Evolutionary conservation across 306 rosid species (phyloP).

Genomic region (Mimosa pudica): DNA sequence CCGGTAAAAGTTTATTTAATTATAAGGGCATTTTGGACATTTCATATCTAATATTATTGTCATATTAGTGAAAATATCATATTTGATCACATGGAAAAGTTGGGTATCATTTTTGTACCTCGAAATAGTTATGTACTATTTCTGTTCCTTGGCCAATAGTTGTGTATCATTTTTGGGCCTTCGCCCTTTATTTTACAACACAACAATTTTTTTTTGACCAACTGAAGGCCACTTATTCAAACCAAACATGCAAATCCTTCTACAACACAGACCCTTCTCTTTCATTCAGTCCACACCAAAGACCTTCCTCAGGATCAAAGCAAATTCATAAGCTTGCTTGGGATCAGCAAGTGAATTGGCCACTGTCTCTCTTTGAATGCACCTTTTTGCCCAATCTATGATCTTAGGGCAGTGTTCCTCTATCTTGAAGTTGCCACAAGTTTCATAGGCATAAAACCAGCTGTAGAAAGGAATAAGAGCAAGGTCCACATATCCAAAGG

Average conservation of each 20-base stretch:
- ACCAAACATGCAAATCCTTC: neutral
- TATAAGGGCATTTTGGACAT: too few relatives aligned
- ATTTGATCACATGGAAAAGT: too few relatives aligned
- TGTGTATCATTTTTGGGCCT: too few relatives aligned
- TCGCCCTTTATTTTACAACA: too few relatives aligned
- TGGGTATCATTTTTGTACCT: too few relatives aligned
- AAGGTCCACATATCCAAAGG: neutral
- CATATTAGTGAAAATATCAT: too few relatives aligned
- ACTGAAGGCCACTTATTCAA: neutral
- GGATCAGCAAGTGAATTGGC: neutral
- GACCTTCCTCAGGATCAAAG: neutral
- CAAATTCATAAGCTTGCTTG: neutral
- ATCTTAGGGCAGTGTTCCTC: neutral
- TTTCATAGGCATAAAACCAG: neutral
- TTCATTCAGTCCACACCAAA: neutral
- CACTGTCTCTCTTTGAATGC: slow-evolving; percentile 3
- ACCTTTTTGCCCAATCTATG: neutral
- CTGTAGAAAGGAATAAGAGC: slow-evolving; percentile 3
- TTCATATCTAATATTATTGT: too few relatives aligned
- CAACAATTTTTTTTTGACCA: neutral
- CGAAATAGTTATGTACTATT: too few relatives aligned
- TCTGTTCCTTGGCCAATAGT: too few relatives aligned
- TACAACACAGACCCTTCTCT: neutral
- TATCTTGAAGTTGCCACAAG: neutral
- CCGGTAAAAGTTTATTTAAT: too few relatives aligned